Conservation (phyloP, 2,329 filamentous ascomycete genomes). For the Aureobasidium sp. region DNA sequence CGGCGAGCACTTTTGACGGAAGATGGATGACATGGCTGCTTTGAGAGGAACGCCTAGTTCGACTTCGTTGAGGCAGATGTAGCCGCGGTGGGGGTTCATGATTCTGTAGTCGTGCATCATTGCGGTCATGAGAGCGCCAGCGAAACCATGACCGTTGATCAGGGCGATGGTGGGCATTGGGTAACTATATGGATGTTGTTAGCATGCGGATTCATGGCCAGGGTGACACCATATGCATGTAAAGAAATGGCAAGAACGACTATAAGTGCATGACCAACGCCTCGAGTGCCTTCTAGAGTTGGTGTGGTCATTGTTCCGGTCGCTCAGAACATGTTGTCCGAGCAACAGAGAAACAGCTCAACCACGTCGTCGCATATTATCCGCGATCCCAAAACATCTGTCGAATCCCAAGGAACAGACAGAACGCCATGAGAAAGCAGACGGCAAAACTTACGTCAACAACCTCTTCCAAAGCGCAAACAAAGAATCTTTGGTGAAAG, state of each 20-base stretch:
- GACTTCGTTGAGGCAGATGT: constrained; percentile 71
- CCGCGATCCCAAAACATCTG: too few species aligned
- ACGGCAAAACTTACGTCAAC: constrained; percentile 48
- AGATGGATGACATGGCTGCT: constrained; percentile 65
- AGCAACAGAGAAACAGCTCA: background rate
- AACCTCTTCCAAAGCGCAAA: constrained; percentile 59
- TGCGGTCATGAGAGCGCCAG: constrained; percentile 70
- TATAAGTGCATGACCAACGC: background rate
- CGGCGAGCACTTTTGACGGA: constrained; percentile 57
- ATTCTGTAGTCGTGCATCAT: constrained; percentile 80
- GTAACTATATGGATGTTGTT: constrained; percentile 37
- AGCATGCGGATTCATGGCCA: background rate
- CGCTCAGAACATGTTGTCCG: too few species aligned
- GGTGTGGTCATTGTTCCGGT: background rate
- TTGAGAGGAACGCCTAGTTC: constrained; percentile 70
- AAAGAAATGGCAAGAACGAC: background rate
- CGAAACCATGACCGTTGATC: constrained; percentile 69
- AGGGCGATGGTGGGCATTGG: constrained; percentile 78
- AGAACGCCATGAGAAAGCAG: too few species aligned
- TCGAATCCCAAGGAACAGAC: background rate
- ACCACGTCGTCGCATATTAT: background rate
- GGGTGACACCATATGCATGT: background rate
- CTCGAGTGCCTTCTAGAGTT: background rate
- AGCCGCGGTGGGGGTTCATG: constrained; percentile 63
- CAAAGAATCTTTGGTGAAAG: constrained; percentile 53